Percentiles rank a stretch among this genome's conserved stretches.
Conservation (phyloP, 228 moss, liverwort and hornwort species). For the Sphagnum magellanicum region DNA sequence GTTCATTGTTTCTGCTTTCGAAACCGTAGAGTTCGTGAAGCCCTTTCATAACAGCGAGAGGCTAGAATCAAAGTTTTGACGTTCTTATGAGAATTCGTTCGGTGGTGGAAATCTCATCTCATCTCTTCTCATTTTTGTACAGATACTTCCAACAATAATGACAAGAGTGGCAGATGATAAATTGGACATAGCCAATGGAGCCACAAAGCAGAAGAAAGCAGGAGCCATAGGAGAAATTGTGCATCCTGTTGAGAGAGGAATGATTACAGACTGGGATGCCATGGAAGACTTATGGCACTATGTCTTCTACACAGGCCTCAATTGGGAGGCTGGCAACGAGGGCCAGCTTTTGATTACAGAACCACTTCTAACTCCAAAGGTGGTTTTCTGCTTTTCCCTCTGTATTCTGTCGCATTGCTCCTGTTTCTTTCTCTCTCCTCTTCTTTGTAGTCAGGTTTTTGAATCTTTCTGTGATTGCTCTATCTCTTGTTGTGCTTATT, state of each 20-base stretch:
- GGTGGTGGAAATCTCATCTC: too few species aligned
- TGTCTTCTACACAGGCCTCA: conserved; percentile 76
- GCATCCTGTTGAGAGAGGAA: conserved; percentile 80
- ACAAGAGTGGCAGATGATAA: conserved; percentile 16
- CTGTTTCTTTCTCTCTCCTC: neutral
- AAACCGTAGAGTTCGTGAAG: too few species aligned
- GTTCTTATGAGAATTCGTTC: too few species aligned
- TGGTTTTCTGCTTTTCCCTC: conserved; percentile 15
- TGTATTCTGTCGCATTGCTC: neutral
- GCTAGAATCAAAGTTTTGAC: too few species aligned
- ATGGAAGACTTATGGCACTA: conserved; percentile 99
- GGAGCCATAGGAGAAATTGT: conserved; percentile 35
- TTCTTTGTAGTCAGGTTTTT: neutral
- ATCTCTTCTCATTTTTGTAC: neutral
- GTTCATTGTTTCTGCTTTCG: too few species aligned
- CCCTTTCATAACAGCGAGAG: too few species aligned
- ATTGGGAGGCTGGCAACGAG: conserved; percentile 95
- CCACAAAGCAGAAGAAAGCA: conserved; percentile 14
- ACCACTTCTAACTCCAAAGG: conserved; percentile 90
- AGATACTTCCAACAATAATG: conserved; percentile 83
- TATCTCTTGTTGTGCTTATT: neutral
- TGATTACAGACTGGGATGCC: conserved; percentile 95
- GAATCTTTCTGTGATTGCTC: neutral
- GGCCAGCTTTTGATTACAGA: conserved; percentile 96
- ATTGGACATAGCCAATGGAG: conserved; percentile 31